These are phyloP conservation scores for Vaccinium macrocarpon DNA, from an alignment of 148 eudicot genomes.

Conservation along the genomic window DNA sequence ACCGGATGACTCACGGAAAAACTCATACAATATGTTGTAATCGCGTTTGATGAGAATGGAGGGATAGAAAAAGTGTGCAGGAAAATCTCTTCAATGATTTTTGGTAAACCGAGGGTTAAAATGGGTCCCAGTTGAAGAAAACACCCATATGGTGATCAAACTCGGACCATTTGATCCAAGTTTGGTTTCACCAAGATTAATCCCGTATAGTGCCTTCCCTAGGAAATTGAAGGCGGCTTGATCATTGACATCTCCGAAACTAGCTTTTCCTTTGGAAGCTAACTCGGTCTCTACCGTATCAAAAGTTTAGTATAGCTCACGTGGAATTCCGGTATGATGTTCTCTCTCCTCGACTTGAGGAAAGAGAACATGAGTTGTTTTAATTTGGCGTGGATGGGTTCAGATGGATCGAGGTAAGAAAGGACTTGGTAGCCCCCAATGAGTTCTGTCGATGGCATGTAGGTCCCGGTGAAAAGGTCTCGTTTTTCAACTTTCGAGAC, in stretches of 20 bases:
- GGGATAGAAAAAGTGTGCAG: conserved; percentile 53
- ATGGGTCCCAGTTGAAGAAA: conserved; percentile 61
- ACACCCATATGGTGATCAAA: conserved; percentile 50
- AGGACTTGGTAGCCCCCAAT: conserved; percentile 75
- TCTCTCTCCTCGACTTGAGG: conserved; percentile 37
- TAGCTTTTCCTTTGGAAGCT: conserved; percentile 41
- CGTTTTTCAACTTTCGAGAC: conserved; percentile 64
- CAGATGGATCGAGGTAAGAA: conserved; percentile 74
- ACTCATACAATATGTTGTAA: conserved; percentile 57
- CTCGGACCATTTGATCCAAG: conserved; percentile 51
- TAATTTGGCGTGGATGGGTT: conserved; percentile 61
- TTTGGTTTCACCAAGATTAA: conserved; percentile 41
- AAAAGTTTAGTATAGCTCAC: conserved; percentile 41
- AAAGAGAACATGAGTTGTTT: conserved; percentile 50
- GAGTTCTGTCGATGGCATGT: conserved; percentile 62
- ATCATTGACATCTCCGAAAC: conserved; percentile 45
- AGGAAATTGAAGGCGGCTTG: conserved; percentile 64
- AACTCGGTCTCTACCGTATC: conserved; percentile 48
- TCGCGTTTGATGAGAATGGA: conserved; percentile 41
- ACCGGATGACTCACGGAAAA: conserved; percentile 40
- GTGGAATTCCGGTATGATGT: conserved; percentile 63
- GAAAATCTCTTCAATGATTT: conserved; percentile 37
- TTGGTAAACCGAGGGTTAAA: conserved; percentile 58
- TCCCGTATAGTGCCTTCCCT: conserved; percentile 34
- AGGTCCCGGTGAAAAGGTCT: conserved; percentile 71